A percentile compares a stretch with the other conserved stretches of the same genome.
phyloP scores from a whole-genome alignment of 2,329 filamentous ascomycete genomes.

The Colletotrichum eremochloae region DNA sequence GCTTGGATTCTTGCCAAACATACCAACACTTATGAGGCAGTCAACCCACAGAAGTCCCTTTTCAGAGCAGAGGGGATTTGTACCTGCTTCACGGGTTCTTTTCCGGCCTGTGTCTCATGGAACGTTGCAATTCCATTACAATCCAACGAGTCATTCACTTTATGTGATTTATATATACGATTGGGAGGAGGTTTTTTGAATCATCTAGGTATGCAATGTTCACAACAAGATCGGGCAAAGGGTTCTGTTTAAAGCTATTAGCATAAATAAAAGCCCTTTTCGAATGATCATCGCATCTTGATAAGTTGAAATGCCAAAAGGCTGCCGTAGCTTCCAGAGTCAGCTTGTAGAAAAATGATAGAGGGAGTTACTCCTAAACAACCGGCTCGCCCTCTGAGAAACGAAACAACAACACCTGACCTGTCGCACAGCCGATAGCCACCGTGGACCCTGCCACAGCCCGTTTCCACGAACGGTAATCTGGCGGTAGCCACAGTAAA shows the following conservation, averaged over 20 bases:
- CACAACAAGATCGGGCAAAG: neutral
- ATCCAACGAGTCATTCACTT: too few relatives aligned
- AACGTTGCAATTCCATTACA: neutral
- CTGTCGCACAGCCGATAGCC: neutral
- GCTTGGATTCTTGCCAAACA: too few relatives aligned
- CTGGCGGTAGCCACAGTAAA: neutral
- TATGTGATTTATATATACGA: too few relatives aligned
- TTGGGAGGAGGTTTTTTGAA: too few relatives aligned
- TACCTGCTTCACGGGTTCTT: too few relatives aligned
- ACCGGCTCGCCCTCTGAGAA: neutral
- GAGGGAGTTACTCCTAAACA: neutral
- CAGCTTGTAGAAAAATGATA: neutral
- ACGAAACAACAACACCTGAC: neutral
- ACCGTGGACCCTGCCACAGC: neutral
- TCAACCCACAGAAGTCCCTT: neutral
- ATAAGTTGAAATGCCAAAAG: neutral
- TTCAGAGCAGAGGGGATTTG: neutral
- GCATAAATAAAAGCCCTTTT: neutral
- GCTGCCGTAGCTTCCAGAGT: neutral
- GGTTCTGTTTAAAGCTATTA: neutral
- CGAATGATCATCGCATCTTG: neutral
- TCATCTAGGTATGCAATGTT: too few relatives aligned
- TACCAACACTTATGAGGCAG: too few relatives aligned
- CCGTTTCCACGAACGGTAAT: neutral
- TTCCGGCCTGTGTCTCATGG: too few relatives aligned